phyloP scores from a whole-genome alignment of 345 rosid genomes.

The rapeseed (Brassica napus) region DNA sequence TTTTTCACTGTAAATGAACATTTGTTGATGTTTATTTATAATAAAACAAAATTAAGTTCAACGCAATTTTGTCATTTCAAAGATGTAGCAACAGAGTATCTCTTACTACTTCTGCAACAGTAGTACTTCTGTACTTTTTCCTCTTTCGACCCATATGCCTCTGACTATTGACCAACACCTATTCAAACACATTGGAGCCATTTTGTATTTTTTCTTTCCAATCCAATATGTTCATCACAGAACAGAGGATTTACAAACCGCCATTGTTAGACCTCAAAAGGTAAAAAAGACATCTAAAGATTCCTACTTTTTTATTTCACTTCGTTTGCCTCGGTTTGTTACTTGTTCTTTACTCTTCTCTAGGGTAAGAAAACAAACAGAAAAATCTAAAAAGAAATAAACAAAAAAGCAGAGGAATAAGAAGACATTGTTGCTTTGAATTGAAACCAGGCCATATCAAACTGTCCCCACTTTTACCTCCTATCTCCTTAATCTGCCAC shows the following conservation, averaged over 20 bases:
- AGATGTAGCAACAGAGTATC: slow-evolving; percentile 5
- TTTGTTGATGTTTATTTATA: slow-evolving; percentile 2
- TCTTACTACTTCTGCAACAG: slow-evolving; percentile 29
- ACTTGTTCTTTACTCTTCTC: background rate
- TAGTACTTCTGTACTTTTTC: slow-evolving; percentile 27
- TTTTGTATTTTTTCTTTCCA: background rate
- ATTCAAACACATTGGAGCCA: slow-evolving; percentile 8
- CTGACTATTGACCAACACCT: slow-evolving; percentile 10
- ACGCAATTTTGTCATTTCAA: slow-evolving; percentile 26
- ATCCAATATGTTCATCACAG: slow-evolving; percentile 18
- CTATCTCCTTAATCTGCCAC: slow-evolving; percentile 71
- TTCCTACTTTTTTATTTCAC: background rate
- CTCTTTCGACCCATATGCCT: slow-evolving; percentile 11
- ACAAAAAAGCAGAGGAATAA: too few relatives aligned
- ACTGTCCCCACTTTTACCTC: slow-evolving; percentile 56
- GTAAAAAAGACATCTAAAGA: background rate
- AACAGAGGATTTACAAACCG: slow-evolving; percentile 27
- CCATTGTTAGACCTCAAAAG: slow-evolving; percentile 22
- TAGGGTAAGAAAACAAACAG: slow-evolving; percentile 2
- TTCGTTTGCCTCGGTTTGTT: background rate
- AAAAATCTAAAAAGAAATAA: slow-evolving; percentile 5
- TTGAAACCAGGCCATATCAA: slow-evolving; percentile 82
- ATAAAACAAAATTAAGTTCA: slow-evolving; percentile 39
- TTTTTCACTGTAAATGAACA: slow-evolving; percentile 31
- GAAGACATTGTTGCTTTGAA: slow-evolving; percentile 68